Evolutionary conservation across 345 rosid species (phyloP), one percentile per base, ranked within the genome.

Genomic region (Aethionema arabicum): DNA sequence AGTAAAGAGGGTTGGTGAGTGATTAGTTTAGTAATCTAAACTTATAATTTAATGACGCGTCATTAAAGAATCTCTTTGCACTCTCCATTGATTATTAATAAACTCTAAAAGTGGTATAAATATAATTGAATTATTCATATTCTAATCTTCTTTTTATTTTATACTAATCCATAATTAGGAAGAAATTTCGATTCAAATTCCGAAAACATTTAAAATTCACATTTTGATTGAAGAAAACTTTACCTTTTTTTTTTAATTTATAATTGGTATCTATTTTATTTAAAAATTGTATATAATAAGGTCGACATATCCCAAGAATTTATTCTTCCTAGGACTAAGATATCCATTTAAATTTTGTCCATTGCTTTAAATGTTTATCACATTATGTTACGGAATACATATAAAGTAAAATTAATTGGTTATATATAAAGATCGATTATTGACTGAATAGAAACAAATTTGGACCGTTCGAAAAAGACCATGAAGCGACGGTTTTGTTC

Each of bases 401-500:
- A 30, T 56, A 31, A 13, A 5, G 40, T 15, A 44, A 48, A 21
- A 39, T 39, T 39, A n/a, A 11, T 21, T 7, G 11, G 21, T 30
- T 30, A 56, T 29, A 5, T 21, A 57, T 59, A 32, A 5, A 49
- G 36, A 9, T 67, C 11, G 30, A 21, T 32, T 66, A 35, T 56
- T 67, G 47, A 59, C 16, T 8, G 50, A 45, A 29, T 35, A 61
- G 43, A 41, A 59, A 61, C 73, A 52, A 44, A 68, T 53, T 37
- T 52, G 31, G 56, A 61, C 64, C 69, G 32, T 70, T 49, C 16
- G 44, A 40, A 57, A 49, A 63, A 49, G 46, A 56, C 57, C 46
- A 52, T 35, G 47, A 70, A 63, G 6, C 15, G 46, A 70, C 74
- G 63, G 65, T 70, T 21, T 70, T 64, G 58, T 70, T 70, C 59